phyloP scores from a whole-genome alignment of 306 rosid genomes.

The Acacia melanoxylon region DNA sequence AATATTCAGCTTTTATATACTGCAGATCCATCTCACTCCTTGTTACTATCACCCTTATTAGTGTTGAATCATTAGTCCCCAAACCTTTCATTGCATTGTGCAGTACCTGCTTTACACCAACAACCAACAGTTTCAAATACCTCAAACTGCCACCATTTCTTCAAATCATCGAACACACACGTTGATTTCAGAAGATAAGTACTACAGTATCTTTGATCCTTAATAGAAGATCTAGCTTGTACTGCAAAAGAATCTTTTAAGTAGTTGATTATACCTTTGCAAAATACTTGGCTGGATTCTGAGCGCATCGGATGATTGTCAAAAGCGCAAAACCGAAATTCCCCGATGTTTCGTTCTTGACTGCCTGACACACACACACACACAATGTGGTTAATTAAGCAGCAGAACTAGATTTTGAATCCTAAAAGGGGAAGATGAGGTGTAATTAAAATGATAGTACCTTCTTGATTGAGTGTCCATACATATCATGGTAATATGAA shows the following conservation, averaged over 20 bases:
- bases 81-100: slow-evolving; percentile 74
- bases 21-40: slow-evolving; percentile 76
- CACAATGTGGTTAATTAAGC: slow-evolving; percentile 31
- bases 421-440: neutral
- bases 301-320: slow-evolving; percentile 63
- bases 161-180: too few species aligned
- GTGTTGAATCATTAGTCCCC: slow-evolving; percentile 69
- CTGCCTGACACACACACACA: slow-evolving; percentile 43
- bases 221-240: too few species aligned
- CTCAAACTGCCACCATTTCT: neutral
- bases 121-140: neutral
- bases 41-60: slow-evolving; percentile 65
- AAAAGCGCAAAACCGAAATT: slow-evolving; percentile 57
- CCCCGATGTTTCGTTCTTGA: slow-evolving; percentile 79
- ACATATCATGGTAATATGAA: slow-evolving; percentile 44
- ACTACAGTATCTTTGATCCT: too few species aligned
- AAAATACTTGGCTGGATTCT: slow-evolving; percentile 67
- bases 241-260: too few species aligned
- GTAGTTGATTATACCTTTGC: slow-evolving; percentile 59
- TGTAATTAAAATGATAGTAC: slow-evolving; percentile 24
- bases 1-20: slow-evolving; percentile 67
- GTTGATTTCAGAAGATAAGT: neutral
- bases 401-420: slow-evolving; percentile 3
- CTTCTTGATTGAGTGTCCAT: slow-evolving; percentile 64
- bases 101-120: slow-evolving; percentile 46